A percentile compares a stretch with the other conserved stretches of the same genome.
These are phyloP conservation scores for Diaporthe nobilis DNA, from an alignment of 2,329 filamentous ascomycete species.

Conservation along the genomic window DNA sequence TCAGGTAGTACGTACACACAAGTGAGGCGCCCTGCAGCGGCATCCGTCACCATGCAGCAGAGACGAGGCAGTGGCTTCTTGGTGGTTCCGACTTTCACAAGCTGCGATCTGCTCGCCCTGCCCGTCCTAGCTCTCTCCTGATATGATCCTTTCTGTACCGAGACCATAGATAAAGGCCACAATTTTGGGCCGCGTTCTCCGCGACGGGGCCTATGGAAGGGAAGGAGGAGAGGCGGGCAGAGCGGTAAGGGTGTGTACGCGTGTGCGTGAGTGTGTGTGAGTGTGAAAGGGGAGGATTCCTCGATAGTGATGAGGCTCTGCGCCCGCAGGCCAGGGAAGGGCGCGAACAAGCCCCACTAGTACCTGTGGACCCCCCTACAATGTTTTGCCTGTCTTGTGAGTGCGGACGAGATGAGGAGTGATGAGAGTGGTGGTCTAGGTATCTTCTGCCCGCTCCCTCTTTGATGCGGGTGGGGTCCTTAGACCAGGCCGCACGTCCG, in stretches of 20 bases:
- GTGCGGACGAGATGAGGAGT: background rate
- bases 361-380: background rate
- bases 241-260: background rate
- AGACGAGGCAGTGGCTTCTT: background rate
- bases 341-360: constrained; percentile 1
- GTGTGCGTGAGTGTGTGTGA: background rate
- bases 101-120: constrained; percentile 10
- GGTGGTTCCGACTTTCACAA: background rate
- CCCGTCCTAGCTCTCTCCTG: background rate
- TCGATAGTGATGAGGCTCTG: constrained; percentile 16
- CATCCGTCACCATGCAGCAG: constrained; percentile 24
- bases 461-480: constrained; percentile 8
- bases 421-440: background rate
- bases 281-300: background rate
- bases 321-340: background rate
- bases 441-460: background rate
- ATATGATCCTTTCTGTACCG: background rate
- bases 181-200: background rate
- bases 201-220: background rate
- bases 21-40: background rate
- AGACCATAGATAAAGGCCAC: background rate
- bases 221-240: background rate
- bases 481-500: constrained; percentile 6
- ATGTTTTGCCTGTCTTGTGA: background rate
- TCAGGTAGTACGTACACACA: background rate